Evolutionary conservation across 768 basidiomycete genomes (phyloP).

Genomic region (Chalciporus piperatus): DNA sequence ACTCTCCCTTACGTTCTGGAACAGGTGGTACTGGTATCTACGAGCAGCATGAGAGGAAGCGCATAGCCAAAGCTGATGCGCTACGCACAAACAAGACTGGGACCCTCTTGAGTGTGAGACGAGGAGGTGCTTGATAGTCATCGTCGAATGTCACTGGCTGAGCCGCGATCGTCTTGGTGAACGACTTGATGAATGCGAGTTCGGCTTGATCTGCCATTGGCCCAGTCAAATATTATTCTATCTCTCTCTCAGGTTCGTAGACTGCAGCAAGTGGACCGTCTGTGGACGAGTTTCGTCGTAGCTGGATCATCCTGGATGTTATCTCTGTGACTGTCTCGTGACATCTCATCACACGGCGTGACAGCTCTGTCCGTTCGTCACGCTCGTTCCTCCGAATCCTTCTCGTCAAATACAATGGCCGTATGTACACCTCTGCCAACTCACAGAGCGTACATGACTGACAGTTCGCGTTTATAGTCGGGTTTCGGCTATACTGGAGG

Average conservation of each 20-base stretch:
- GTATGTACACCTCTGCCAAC: constrained; percentile 23
- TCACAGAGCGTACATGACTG: constrained; percentile 6
- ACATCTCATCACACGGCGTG: constrained; percentile 16
- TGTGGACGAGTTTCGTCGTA: background rate
- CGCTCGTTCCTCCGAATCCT: constrained; percentile 10
- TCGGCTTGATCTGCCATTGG: constrained; percentile 56
- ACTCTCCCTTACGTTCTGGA: constrained; percentile 46
- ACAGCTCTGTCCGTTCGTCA: constrained; percentile 18
- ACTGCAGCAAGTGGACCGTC: background rate
- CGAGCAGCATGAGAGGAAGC: constrained; percentile 9
- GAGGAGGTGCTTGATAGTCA: constrained; percentile 73
- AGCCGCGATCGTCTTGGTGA: constrained; percentile 58
- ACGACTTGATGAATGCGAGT: constrained; percentile 62
- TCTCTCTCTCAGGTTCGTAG: background rate
- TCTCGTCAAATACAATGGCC: constrained; percentile 32
- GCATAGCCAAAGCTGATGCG: background rate
- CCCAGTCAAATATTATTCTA: constrained; percentile 2
- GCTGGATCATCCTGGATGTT: no score
- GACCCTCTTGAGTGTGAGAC: constrained; percentile 65
- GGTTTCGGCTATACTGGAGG: constrained; percentile 66
- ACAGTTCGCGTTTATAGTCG: constrained; percentile 40
- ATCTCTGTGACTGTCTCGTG: constrained; percentile 24
- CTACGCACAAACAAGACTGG: constrained; percentile 62
- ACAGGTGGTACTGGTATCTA: constrained; percentile 62
- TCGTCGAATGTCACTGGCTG: constrained; percentile 69